phyloP scores from a whole-genome alignment of 2,329 filamentous ascomycete species.

The Ceratocystis eucalypticola region DNA sequence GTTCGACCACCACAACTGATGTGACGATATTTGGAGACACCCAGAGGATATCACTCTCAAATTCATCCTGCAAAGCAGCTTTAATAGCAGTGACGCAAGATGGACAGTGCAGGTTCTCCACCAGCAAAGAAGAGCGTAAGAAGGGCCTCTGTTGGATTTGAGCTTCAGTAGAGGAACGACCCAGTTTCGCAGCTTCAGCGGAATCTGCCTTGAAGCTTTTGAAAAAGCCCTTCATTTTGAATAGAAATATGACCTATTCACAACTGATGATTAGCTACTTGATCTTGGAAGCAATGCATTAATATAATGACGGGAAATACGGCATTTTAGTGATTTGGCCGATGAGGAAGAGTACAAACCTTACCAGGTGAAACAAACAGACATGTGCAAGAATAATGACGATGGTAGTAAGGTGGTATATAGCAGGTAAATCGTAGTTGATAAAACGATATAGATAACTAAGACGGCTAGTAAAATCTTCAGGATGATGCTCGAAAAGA shows the following conservation, averaged over 20 bases:
- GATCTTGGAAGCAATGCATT: too few species aligned
- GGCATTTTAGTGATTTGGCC: too few species aligned
- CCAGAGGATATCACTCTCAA: constrained; percentile 36
- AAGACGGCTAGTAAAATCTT: not conserved
- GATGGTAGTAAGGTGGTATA: too few species aligned
- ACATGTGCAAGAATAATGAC: too few species aligned
- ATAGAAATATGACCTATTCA: too few species aligned
- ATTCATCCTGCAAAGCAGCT: constrained; percentile 38
- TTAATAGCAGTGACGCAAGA: constrained; percentile 58
- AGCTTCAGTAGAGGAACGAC: not conserved
- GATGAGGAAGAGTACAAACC: too few species aligned
- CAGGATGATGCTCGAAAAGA: not conserved
- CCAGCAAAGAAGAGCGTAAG: constrained; percentile 31
- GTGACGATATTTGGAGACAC: constrained; percentile 59
- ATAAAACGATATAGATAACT: not conserved
- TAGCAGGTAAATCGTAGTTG: too few species aligned
- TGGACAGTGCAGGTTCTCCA: constrained; percentile 66
- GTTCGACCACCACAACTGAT: constrained; percentile 51
- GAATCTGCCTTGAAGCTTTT: not conserved
- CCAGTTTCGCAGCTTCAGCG: not conserved
- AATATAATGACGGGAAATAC: too few species aligned
- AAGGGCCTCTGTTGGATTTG: constrained; percentile 3
- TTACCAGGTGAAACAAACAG: too few species aligned
- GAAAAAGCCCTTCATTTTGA: not conserved
- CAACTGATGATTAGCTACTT: too few species aligned